Conservation (phyloP, 768 basidiomycete species). For the Suillus weaverae region DNA sequence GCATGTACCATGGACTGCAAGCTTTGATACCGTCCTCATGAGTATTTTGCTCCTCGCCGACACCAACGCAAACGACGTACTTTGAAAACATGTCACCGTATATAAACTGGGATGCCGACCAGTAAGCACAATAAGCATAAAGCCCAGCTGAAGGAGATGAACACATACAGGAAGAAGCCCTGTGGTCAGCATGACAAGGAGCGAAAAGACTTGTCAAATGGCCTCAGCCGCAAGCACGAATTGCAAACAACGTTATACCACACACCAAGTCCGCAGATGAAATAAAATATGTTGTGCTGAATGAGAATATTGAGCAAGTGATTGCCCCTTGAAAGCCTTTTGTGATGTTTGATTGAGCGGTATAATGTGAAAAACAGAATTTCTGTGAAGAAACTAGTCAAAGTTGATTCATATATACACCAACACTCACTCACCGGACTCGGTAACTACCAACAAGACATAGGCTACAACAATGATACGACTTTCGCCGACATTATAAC, state of each 20-base stretch:
- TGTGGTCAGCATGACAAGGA: background rate
- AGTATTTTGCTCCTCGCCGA: background rate
- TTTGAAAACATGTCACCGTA: slow-evolving; percentile 1
- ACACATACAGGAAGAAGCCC: background rate
- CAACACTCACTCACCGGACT: background rate
- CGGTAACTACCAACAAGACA: background rate
- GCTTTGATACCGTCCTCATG: background rate
- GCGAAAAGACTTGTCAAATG: background rate
- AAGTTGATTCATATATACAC: background rate
- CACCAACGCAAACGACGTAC: background rate
- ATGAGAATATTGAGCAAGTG: background rate
- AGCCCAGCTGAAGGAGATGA: background rate
- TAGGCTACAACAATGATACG: background rate
- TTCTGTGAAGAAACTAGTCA: background rate
- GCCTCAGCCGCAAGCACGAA: background rate
- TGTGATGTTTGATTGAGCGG: slow-evolving; percentile 1
- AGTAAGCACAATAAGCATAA: background rate
- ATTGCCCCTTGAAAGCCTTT: background rate
- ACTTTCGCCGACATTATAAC: background rate
- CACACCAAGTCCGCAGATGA: slow-evolving; percentile 4
- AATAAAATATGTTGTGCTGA: slow-evolving; percentile 7
- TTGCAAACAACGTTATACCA: background rate
- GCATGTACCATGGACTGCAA: slow-evolving; percentile 2
- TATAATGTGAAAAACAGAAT: slow-evolving; percentile 3
- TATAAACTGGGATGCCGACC: background rate